Base-by-base conservation (phyloP, 306 rosid species). In the Hippophae gyantsensis region DNA sequence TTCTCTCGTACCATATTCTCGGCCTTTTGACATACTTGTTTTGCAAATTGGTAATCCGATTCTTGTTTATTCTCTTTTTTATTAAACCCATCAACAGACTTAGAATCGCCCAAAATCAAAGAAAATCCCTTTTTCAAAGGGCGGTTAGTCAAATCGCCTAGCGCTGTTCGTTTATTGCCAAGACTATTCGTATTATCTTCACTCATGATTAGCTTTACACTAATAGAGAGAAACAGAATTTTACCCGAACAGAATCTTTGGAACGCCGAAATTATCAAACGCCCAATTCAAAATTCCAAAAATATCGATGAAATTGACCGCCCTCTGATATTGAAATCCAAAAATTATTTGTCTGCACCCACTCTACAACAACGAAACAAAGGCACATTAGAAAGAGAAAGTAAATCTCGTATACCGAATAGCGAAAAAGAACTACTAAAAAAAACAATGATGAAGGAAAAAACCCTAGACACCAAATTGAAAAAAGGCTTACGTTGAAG, bases 81-180 rank as follows among this genome's bases (percentile, higher is more conserved):
- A 6, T 25, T 26, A 55, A 7, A 47, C 25, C 62, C 74, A 58
- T 65, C 59, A 42, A 69, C 57, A 60, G 82, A 69, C 65, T 80
- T 62, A 32, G 68, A 61, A 70, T 73, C 78, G 48, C 69, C 71
- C 52, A 76, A 75, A 59, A 79, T 57, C 56, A 48, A 64, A 13
- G 84, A 69, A 68, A 92, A 58, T 1, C 75, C 65, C 48, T 96
- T 72, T 59, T 87, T 87, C 1, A 63, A 44, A 0, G 74, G 85
- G 23, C 80, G 78, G 59, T 92, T 92, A 5, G 95, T 79, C 69
- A 78, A 42, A 59, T 92, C 86, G 0, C 78, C 52, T 1, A 90
- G 79, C 57, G 42, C 92, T 9, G 69, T 54, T 5, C 93, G 95
- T 71, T 65, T n/a, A 66, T 71, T 80, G 42, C 52, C 14, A 46